These are phyloP conservation scores for Chimonanthus praecox DNA, from an alignment of 164 flowering plant species.

Conservation along the genomic window DNA sequence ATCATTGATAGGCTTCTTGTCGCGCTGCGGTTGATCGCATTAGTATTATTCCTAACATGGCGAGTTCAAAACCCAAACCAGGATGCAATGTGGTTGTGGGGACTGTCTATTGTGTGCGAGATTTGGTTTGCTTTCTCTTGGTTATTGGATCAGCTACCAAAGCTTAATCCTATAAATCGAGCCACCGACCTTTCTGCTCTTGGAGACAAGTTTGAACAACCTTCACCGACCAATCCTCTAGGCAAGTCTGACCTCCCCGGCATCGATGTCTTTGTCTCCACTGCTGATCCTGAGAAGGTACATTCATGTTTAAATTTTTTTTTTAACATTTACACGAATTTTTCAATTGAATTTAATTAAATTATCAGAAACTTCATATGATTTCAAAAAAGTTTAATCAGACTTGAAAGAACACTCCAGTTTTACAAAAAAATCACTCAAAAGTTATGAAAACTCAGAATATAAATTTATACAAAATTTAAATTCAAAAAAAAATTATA, in stretches of 20 bases:
- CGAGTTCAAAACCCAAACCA: constrained; percentile 54
- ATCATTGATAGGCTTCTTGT: constrained; percentile 44
- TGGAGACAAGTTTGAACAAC: constrained; percentile 70
- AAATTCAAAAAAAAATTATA: too few species aligned
- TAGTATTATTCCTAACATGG: constrained; percentile 62
- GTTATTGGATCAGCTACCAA: constrained; percentile 83
- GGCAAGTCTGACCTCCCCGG: constrained; percentile 91
- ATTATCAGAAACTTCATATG: too few species aligned
- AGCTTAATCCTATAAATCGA: constrained; percentile 75
- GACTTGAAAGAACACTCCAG: too few species aligned
- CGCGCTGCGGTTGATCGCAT: constrained; percentile 48
- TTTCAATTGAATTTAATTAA: too few species aligned
- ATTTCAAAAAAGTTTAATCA: too few species aligned
- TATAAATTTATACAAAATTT: too few species aligned
- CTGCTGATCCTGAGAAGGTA: constrained; percentile 84
- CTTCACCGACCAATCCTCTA: constrained; percentile 45
- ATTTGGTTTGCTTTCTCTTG: constrained; percentile 89
- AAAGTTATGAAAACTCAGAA: too few species aligned
- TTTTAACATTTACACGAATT: too few species aligned
- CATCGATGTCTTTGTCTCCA: constrained; percentile 77
- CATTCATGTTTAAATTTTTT: neutral
- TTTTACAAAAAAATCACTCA: too few species aligned
- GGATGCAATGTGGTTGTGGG: constrained; percentile 89
- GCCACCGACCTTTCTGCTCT: constrained; percentile 71
- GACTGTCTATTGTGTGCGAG: constrained; percentile 78